Base-by-base conservation (phyloP, 768 basidiomycete species). In the Suillus luteus region DNA sequence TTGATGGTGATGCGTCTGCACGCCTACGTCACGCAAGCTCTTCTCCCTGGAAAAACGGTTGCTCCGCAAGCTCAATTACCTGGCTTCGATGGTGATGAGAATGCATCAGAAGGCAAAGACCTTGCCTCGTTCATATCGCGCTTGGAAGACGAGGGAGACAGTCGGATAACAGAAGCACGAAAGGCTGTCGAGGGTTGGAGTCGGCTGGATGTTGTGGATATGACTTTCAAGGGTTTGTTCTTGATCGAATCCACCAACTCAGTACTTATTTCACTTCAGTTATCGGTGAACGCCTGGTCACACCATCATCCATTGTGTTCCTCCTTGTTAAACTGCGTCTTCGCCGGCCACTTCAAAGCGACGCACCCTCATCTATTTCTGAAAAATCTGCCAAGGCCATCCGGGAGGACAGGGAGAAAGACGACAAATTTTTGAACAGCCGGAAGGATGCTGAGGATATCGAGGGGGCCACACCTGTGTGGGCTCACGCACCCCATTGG, bases 401-500 rank as follows among this genome's bases (percentile, higher is more conserved):
- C 55, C 80, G 80, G 65, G 73, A 68, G 59, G 84, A 87, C 58
- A 86, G 86, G 38, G 84, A 86, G 65, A 84, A 83, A 63, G 90
- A 93, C 59, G 83, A 89, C 55, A 82, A 86, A 65, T 93, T 95
- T 76, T 79, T 96, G 54, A 78, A 76, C 22, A 82, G 83, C 38
- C 81, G 86, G 24, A 82, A 81, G 38, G 88, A 90, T 5, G 80
- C 83, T 0, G 92, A 93, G 68, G 87, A 89, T 59, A 66, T 87
- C 0, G 75, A 79, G n/a, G 78, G 78, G 33, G 71, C 71, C n/a
- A 67, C 77, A 11, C 78, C 78, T 59, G 86, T 83, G 33, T 87
- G 79, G 64, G 95, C 91, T n/a, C 96, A 99, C 73, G 93, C 96
- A 8, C 96, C 96, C 5, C 83, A 85, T 71, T 99, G 95, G 95